Base-by-base conservation (phyloP, 2,329 filamentous ascomycete species). In the Penicillium occitanis region DNA sequence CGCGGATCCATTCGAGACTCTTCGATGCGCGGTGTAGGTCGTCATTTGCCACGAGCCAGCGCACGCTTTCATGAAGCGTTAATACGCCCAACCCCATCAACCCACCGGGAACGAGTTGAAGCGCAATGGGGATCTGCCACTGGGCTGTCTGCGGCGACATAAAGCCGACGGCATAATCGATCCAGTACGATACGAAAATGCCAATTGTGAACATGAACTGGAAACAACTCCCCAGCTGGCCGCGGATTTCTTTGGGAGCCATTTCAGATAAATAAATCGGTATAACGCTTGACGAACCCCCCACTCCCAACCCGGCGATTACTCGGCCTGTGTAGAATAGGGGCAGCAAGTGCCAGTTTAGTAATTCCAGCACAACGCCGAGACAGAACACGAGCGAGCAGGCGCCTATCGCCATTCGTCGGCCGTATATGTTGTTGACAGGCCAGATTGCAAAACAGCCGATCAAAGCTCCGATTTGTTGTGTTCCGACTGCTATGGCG, bases 101-200 rank as follows among this genome's bases (percentile, higher is more conserved):
- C 1, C 73, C 80, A 0, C 81, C 83, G 0, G 82, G 82, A 0
- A 82, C 72, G 6, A 85, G 75, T 69, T 85, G 84, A 3, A 86
- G 74, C 0, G 82, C 84, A 63, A 87, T 80, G 0, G 84, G 85
- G 33, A 86, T 80, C 72, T 86, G 84, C 85, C 84, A 87, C 73
- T 87, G 84, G 1, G 73, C 73, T 0, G 80, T 68, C 5, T 48
- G 76, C 2, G 67, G 40, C 2, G 69, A 59, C 65, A 74, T 70
- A 22, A 70, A 71, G 25, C 75, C 73, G 11, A 76, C 70, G 1
- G 69, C 82, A 64, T 85, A 86, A 72, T 85, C 83, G 51, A 86
- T 77, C 82, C 83, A 86, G 71, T 86, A 86, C 3, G 81, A 83
- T 0, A 78, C 75, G 53, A 85, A 81, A 61, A 85, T 85, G 0